phyloP scores from a whole-genome alignment of 768 basidiomycete genomes.

The Boletus coccyginus region DNA sequence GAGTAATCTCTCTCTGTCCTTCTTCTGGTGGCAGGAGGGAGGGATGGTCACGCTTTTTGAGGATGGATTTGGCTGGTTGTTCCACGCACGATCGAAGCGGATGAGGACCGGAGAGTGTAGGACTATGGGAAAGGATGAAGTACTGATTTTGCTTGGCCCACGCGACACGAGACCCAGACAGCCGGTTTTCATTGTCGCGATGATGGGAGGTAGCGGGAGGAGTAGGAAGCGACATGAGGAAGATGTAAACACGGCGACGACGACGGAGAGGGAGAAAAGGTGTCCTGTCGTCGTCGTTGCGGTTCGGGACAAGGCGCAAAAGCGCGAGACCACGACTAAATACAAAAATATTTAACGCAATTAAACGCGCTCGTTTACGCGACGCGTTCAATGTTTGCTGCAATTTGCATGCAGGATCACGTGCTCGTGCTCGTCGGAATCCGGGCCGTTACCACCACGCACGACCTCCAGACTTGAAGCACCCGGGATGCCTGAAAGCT shows the following conservation, averaged over 20 bases:
- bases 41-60: slow-evolving; percentile 49
- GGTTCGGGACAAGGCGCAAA: slow-evolving; percentile 6
- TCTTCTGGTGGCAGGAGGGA: slow-evolving; percentile 40
- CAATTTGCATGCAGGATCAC: slow-evolving; percentile 17
- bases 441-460: not conserved
- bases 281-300: slow-evolving; percentile 19
- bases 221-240: slow-evolving; percentile 50
- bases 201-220: slow-evolving; percentile 62
- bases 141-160: slow-evolving; percentile 55
- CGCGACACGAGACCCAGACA: slow-evolving; percentile 40
- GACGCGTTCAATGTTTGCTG: slow-evolving; percentile 37
- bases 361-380: slow-evolving; percentile 42
- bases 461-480: too few relatives aligned
- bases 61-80: slow-evolving; percentile 61
- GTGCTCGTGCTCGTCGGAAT: slow-evolving; percentile 6
- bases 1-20: slow-evolving; percentile 59
- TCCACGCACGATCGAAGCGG: slow-evolving; percentile 37
- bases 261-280: not conserved
- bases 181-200: slow-evolving; percentile 50
- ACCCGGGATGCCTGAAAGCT: too few relatives aligned
- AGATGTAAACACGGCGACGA: slow-evolving; percentile 11
- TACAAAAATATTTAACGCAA: slow-evolving; percentile 27
- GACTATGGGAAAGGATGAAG: slow-evolving; percentile 37
- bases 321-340: slow-evolving; percentile 16
- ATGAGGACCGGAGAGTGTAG: slow-evolving; percentile 20